phyloP scores from a whole-genome alignment of 2,329 filamentous ascomycete species.

The Ophiostoma quercus region DNA sequence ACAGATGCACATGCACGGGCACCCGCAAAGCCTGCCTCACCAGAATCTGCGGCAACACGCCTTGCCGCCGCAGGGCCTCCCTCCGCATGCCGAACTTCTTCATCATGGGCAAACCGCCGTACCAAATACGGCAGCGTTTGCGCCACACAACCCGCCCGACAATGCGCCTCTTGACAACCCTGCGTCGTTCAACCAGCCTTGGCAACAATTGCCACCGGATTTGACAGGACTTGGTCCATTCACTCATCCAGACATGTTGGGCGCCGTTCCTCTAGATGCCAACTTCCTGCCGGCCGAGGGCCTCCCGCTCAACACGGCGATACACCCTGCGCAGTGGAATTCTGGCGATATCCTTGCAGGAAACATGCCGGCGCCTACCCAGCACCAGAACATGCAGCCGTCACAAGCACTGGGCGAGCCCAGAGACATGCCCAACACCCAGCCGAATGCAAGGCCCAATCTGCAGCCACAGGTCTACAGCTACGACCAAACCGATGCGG shows the following conservation, averaged over 20 bases:
- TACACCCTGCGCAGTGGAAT: neutral
- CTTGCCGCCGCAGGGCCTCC: neutral
- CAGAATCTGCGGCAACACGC: neutral
- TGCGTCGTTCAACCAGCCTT: neutral
- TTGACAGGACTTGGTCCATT: neutral
- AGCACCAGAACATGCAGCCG: neutral
- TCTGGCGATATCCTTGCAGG: neutral
- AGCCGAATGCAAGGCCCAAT: neutral
- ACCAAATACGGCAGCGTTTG: neutral
- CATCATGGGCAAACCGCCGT: neutral
- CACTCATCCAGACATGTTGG: neutral
- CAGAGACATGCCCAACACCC: neutral
- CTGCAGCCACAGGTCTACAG: neutral
- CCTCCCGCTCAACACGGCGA: neutral
- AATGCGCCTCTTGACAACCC: neutral
- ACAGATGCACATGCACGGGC: conserved; percentile 4
- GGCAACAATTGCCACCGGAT: neutral
- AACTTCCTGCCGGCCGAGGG: neutral
- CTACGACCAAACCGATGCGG: neutral
- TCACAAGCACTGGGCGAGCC: neutral
- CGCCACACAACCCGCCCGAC: neutral
- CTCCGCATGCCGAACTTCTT: neutral
- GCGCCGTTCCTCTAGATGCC: neutral
- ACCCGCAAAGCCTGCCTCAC: neutral
- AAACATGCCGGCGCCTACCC: neutral